These are phyloP conservation scores for Beauveria sp. DNA, from an alignment of 2,329 filamentous ascomycete genomes.

Conservation along the genomic window DNA sequence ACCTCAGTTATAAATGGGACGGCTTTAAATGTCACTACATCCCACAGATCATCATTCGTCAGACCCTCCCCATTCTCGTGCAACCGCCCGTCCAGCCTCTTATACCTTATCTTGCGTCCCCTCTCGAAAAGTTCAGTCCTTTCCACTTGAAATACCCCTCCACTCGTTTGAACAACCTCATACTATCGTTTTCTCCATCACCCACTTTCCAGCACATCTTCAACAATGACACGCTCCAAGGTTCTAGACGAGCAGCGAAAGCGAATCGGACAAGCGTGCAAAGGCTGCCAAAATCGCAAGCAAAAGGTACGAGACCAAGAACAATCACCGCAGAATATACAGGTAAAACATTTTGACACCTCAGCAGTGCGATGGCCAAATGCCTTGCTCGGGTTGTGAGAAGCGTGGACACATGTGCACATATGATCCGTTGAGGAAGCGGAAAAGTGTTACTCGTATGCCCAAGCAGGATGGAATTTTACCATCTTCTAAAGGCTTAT, in stretches of 20 bases:
- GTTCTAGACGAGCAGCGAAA: constrained; percentile 53
- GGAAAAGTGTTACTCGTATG: neutral
- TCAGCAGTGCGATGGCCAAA: constrained; percentile 48
- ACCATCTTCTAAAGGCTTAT: neutral
- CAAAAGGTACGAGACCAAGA: constrained; percentile 48
- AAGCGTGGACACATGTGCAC: constrained; percentile 41
- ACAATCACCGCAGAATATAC: neutral
- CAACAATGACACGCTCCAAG: constrained; percentile 43
- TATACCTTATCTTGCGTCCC: neutral
- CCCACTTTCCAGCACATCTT: too few relatives aligned
- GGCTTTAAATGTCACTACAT: neutral
- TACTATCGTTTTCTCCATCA: neutral
- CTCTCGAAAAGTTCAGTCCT: neutral
- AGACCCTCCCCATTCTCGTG: neutral
- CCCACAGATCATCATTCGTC: neutral
- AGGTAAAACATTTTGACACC: neutral
- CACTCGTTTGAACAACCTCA: neutral
- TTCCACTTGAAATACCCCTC: neutral
- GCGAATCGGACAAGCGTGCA: constrained; percentile 56
- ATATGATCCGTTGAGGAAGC: constrained; percentile 26
- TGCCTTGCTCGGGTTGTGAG: constrained; percentile 50
- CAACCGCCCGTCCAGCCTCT: neutral
- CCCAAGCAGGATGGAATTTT: neutral
- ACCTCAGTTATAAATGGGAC: neutral
- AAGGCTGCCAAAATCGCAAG: constrained; percentile 58